Evolutionary conservation across 2,329 filamentous ascomycete genomes (phyloP).

Genomic region (Verticillium klebahnii): DNA sequence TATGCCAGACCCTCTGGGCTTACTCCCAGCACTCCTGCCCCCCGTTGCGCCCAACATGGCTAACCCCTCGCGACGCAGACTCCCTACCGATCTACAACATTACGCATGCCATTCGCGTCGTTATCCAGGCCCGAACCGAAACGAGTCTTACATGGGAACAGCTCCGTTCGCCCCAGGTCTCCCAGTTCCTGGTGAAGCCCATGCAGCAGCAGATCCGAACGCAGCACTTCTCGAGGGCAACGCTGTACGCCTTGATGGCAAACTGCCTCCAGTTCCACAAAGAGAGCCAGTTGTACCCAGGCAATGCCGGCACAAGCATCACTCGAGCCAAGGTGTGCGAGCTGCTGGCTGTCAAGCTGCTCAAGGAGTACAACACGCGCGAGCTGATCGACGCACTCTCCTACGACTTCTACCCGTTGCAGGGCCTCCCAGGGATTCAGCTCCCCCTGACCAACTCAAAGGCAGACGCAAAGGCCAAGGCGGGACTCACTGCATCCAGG

Average conservation of each 20-base stretch:
- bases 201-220: constrained; percentile 85
- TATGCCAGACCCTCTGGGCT: constrained; percentile 28
- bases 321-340: constrained; percentile 88
- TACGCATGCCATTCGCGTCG: constrained; percentile 81
- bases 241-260: constrained; percentile 84
- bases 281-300: constrained; percentile 76
- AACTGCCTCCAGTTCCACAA: constrained; percentile 93
- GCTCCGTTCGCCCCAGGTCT: constrained; percentile 89
- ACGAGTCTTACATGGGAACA: constrained; percentile 94
- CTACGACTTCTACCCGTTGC: constrained; percentile 91
- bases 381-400: constrained; percentile 92
- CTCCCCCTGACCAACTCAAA: constrained; percentile 27
- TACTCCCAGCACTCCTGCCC: not conserved
- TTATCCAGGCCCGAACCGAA: constrained; percentile 81
- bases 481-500: constrained; percentile 58
- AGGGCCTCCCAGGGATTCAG: constrained; percentile 60
- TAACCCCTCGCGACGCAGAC: constrained; percentile 49
- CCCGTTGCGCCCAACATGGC: constrained; percentile 6
- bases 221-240: constrained; percentile 80
- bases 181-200: constrained; percentile 91
- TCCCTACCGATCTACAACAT: constrained; percentile 83
- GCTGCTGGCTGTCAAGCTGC: constrained; percentile 79
- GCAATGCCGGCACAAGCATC: constrained; percentile 76
- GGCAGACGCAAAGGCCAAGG: constrained; percentile 33
- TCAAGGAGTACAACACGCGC: constrained; percentile 84